Evolutionary conservation across 2,329 filamentous ascomycete species (phyloP), one percentile per base, ranked within the genome.

Genomic region (Fusarium acutatum): DNA sequence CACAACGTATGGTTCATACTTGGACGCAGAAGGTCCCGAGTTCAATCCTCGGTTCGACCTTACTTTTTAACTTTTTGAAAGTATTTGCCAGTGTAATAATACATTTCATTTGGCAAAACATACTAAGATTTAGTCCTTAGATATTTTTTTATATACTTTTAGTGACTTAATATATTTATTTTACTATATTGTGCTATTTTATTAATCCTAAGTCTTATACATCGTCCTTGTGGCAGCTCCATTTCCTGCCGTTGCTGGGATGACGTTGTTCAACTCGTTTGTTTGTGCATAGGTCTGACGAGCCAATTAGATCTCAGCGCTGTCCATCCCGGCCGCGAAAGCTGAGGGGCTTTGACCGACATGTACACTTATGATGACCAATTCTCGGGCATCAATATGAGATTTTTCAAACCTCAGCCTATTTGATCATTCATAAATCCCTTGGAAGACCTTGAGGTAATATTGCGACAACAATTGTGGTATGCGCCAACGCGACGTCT

Each of bases 271-370:
- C 34, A 60, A 50, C 24, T 28, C 12, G 20, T 75, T 72, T 77
- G 62, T 75, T 77, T 75, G 58, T 71, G 47, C 57, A 68, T 20
- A 41, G 35, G 34, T 49, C 47, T 56, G 40, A 56, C 41, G 24
- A 57, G 37, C 75, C 75, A 77, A 77, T 77, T 46, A 77, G 8
- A 52, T 44, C 5, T n/a, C 56, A 47, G 70, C 73, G 71, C 69
- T 69, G 32, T 54, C 43, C 61, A 69, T 44, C 63, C 60, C 64
- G 53, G 49, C 69, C 64, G 50, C 54, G 62, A 65, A 62, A 71
- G 68, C 68, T 77, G 75, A 76, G 75, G 75, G 75, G 75, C 75
- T 77, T 60, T 66, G 64, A 63, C 57, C 64, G 60, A 64, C 65
- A 58, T 71, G 68, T 43, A 64, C 30, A 69, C n/a, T 62, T 57